Conservation (phyloP, 345 rosid genomes). For the Citropsis articulata region DNA sequence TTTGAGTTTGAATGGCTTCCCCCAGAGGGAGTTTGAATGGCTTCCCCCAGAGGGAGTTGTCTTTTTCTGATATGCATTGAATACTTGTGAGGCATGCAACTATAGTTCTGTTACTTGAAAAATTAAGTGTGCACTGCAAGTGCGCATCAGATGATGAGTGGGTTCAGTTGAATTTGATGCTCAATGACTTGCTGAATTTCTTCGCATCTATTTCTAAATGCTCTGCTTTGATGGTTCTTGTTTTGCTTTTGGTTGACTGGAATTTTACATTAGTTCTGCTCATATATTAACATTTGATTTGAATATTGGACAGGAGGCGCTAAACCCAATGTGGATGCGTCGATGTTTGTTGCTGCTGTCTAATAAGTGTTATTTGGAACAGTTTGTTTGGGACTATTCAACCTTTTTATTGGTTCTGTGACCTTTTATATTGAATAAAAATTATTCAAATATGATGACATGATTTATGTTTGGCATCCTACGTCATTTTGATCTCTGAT, state of each 20-base stretch:
- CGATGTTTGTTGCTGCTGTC: conserved; percentile 1
- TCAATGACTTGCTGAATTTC: neutral
- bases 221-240: neutral
- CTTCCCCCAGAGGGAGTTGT: neutral
- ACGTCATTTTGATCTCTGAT: neutral
- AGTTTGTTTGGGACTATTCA: conserved; percentile 14
- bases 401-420: neutral
- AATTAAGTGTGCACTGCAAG: neutral
- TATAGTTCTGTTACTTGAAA: neutral
- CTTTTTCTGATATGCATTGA: too few relatives aligned
- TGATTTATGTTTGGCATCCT: neutral
- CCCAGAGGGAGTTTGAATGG: neutral
- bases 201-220: neutral
- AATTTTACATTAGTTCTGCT: neutral
- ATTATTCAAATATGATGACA: neutral
- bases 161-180: neutral
- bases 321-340: conserved; percentile 12
- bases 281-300: neutral
- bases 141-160: neutral
- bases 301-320: conserved; percentile 22
- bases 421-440: conserved; percentile 22
- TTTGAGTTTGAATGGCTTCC: neutral
- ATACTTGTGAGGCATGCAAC: neutral
- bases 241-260: neutral
- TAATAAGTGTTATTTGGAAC: neutral